phyloP scores from a whole-genome alignment of 345 rosid species.

The Sonneratia caseolaris region DNA sequence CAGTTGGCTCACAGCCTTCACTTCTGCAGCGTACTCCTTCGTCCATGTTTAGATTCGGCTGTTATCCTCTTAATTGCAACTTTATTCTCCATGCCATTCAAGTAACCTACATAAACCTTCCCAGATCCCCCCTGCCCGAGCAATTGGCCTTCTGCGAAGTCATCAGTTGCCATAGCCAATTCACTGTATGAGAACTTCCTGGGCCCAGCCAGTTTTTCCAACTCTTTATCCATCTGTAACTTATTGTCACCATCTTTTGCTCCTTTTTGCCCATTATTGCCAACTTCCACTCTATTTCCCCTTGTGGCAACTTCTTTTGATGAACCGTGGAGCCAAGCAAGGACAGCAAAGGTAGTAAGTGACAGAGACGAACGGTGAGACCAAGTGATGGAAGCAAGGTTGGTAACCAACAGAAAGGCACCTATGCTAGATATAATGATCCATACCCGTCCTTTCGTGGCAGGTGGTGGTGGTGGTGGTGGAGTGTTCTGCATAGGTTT shows the following conservation, averaged over 20 bases:
- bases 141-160: background rate
- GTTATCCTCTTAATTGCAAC: slow-evolving; percentile 8
- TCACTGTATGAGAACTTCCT: slow-evolving; percentile 5
- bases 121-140: slow-evolving; percentile 11
- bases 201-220: background rate
- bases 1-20: slow-evolving; percentile 6
- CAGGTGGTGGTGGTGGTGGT: too few relatives aligned
- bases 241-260: too few relatives aligned
- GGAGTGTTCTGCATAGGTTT: too few relatives aligned
- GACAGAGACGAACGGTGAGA: too few relatives aligned
- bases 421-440: too few relatives aligned
- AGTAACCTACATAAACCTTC: background rate
- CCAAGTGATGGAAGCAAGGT: too few relatives aligned
- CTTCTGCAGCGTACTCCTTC: slow-evolving; percentile 8
- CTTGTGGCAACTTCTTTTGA: background rate
- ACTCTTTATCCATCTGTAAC: background rate
- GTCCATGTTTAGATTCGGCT: background rate
- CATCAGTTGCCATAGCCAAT: slow-evolving; percentile 4
- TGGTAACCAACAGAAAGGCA: too few relatives aligned
- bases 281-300: background rate
- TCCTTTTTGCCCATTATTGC: background rate
- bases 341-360: too few relatives aligned
- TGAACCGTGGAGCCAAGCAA: too few relatives aligned
- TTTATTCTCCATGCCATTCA: background rate
- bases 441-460: too few relatives aligned